Percentiles rank a stretch among this genome's conserved stretches.
These are phyloP conservation scores for Xylaria sp. DNA, from an alignment of 2,329 filamentous ascomycete species.

Conservation along the genomic window DNA sequence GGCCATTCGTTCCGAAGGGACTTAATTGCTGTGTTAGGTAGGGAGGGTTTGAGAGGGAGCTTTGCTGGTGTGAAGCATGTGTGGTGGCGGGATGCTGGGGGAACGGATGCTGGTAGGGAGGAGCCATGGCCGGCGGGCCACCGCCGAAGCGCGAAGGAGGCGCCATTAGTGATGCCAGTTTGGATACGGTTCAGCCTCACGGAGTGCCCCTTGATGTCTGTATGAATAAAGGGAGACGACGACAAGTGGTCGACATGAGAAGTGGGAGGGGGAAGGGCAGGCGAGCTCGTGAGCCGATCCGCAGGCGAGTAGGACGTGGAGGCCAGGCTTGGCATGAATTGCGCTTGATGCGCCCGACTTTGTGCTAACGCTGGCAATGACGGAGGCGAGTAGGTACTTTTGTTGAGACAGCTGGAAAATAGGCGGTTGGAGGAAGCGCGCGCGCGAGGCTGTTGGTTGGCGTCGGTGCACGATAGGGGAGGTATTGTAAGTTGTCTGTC, in stretches of 20 bases:
- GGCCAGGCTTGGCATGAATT: slow-evolving; percentile 37
- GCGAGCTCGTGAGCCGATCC: slow-evolving; percentile 27
- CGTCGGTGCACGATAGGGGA: slow-evolving; percentile 17
- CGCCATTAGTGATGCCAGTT: slow-evolving; percentile 47
- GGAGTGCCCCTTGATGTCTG: slow-evolving; percentile 35
- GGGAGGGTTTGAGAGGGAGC: slow-evolving; percentile 72
- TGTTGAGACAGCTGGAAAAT: slow-evolving; percentile 1
- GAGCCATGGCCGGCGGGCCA: slow-evolving; percentile 58
- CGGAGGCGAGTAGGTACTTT: neutral
- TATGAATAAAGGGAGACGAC: slow-evolving; percentile 22
- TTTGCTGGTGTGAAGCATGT: slow-evolving; percentile 60
- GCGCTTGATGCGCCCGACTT: slow-evolving; percentile 39
- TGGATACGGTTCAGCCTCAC: slow-evolving; percentile 30
- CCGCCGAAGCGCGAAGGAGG: slow-evolving; percentile 59
- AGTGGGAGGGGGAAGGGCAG: slow-evolving; percentile 9
- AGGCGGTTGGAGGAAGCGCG: slow-evolving; percentile 8
- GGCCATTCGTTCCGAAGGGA: slow-evolving; percentile 71
- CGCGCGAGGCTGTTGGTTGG: neutral
- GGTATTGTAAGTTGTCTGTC: neutral
- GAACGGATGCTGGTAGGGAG: slow-evolving; percentile 64
- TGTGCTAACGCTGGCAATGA: slow-evolving; percentile 26
- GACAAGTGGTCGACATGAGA: slow-evolving; percentile 39
- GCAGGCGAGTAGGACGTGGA: slow-evolving; percentile 27
- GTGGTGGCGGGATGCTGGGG: slow-evolving; percentile 65
- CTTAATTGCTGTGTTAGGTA: slow-evolving; percentile 78